Evolutionary conservation across 176 grass and related monocot genomes (phyloP).

Genomic region (Pontederia paniculata): DNA sequence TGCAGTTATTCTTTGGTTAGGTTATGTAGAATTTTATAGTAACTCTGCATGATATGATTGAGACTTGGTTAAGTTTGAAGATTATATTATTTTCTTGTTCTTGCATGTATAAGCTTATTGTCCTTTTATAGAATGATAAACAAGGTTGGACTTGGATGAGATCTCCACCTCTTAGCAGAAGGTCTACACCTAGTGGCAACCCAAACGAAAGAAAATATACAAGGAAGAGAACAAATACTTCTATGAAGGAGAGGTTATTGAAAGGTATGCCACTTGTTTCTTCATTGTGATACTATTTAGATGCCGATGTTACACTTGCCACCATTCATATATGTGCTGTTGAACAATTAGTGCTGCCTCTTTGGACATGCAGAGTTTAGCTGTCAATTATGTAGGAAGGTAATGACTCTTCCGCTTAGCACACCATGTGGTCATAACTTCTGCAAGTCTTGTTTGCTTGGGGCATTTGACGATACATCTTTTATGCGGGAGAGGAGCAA

Average conservation of each 20-base stretch:
- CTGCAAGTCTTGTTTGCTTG: constrained; percentile 75
- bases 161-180: constrained; percentile 57
- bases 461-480: constrained; percentile 36
- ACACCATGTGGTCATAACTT: constrained; percentile 95
- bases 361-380: constrained; percentile 58
- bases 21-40: background rate
- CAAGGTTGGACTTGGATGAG: constrained; percentile 89
- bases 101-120: background rate
- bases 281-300: background rate
- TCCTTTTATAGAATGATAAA: constrained; percentile 32
- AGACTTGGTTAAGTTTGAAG: too few species aligned
- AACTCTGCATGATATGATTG: background rate
- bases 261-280: constrained; percentile 35
- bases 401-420: constrained; percentile 58
- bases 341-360: background rate
- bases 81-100: too few species aligned
- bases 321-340: background rate
- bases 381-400: constrained; percentile 52
- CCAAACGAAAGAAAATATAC: constrained; percentile 41
- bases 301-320: background rate
- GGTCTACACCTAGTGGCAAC: constrained; percentile 44
- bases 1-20: constrained; percentile 12
- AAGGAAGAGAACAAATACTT: constrained; percentile 22
- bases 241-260: constrained; percentile 53
- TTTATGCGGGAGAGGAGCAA: constrained; percentile 70